Conservation (phyloP, 495 filamentous ascomycete species). For the Trichocladium uniseriatum region DNA sequence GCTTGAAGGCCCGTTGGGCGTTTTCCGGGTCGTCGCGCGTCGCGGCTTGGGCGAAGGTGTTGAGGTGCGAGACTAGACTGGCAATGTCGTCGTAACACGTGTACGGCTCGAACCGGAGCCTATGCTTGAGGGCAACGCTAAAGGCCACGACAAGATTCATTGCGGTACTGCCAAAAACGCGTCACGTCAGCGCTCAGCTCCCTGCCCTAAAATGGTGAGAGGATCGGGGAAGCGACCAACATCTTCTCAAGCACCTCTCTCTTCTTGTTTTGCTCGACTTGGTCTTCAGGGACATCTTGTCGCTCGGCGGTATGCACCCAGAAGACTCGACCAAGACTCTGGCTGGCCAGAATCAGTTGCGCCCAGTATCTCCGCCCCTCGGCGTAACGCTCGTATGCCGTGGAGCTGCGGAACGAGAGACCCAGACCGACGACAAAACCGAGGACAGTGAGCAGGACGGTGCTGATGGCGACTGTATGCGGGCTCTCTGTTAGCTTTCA, state of each 20-base stretch:
- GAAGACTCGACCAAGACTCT: constrained; percentile 65
- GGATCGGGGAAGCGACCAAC: constrained; percentile 24
- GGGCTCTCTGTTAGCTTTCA: not conserved
- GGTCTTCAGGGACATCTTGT: constrained; percentile 32
- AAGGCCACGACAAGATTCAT: constrained; percentile 78
- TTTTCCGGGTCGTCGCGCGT: constrained; percentile 43
- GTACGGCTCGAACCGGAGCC: constrained; percentile 81
- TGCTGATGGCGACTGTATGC: constrained; percentile 47
- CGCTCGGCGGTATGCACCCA: constrained; percentile 69
- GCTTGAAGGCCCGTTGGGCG: constrained; percentile 24
- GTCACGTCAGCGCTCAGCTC: not conserved
- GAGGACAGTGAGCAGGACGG: constrained; percentile 68
- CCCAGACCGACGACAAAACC: constrained; percentile 85
- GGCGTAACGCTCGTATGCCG: constrained; percentile 74
- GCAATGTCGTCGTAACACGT: constrained; percentile 61
- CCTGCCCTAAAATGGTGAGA: not conserved
- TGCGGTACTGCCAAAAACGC: constrained; percentile 43
- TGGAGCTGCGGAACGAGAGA: constrained; percentile 73
- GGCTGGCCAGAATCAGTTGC: constrained; percentile 58
- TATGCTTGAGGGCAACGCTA: constrained; percentile 68
- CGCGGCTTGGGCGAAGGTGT: constrained; percentile 63
- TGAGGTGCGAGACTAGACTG: constrained; percentile 49
- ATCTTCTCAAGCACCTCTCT: constrained; percentile 64
- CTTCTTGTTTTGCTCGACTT: constrained; percentile 40
- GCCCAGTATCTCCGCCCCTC: constrained; percentile 75